phyloP scores from a whole-genome alignment of 2,329 filamentous ascomycete species.

The Aspergillus sp. region DNA sequence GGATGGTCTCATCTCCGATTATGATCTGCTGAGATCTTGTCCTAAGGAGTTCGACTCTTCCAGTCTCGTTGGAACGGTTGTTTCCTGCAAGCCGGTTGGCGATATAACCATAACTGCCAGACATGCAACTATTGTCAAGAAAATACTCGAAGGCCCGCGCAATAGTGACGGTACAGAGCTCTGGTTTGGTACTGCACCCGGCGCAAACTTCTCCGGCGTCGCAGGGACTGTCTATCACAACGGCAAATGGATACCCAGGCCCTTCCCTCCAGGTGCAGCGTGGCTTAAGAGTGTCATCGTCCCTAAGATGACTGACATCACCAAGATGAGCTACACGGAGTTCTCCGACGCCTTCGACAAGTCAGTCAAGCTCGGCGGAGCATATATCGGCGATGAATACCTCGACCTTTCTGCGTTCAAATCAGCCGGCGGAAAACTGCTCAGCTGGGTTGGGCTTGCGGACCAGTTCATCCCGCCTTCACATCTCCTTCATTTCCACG shows the following conservation, averaged over 20 bases:
- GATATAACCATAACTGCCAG: not conserved
- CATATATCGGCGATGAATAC: not conserved
- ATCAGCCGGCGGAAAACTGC: conserved; percentile 5
- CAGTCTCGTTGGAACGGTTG: not conserved
- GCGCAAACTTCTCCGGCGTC: conserved; percentile 4
- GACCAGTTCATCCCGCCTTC: conserved; percentile 4
- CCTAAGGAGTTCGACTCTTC: not conserved
- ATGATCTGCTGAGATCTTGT: not conserved
- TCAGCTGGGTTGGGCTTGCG: conserved; percentile 9
- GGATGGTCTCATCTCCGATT: conserved; percentile 25
- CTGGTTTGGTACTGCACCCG: conserved; percentile 6
- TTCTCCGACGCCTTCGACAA: not conserved
- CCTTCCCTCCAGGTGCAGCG: conserved; percentile 1
- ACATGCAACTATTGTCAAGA: not conserved
- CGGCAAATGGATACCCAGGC: not conserved
- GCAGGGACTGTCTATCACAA: not conserved
- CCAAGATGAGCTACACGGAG: not conserved
- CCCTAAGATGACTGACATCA: not conserved
- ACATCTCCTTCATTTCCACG: not conserved
- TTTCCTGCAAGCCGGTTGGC: not conserved
- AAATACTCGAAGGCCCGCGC: conserved; percentile 5
- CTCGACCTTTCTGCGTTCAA: not conserved
- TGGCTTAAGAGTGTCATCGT: conserved; percentile 3
- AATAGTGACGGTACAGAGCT: not conserved
- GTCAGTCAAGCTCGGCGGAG: not conserved